Evolutionary conservation across 1,139 yeast genomes (phyloP).

Genomic region (Hansenula lynferdii): DNA sequence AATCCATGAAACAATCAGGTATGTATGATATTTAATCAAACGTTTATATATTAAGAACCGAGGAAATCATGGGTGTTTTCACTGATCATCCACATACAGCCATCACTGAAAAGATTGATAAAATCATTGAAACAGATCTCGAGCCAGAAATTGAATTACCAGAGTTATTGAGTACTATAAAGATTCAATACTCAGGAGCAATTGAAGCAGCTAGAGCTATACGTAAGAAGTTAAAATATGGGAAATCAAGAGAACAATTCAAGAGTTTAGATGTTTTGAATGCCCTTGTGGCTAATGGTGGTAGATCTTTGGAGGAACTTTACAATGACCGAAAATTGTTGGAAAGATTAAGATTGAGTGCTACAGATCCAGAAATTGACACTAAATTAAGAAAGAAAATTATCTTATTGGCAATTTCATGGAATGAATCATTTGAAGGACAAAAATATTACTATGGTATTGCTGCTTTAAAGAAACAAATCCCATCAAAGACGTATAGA

Average conservation of each 20-base stretch:
- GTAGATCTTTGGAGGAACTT: conserved; percentile 35
- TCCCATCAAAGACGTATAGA: conserved; percentile 17
- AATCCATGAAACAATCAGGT: too few species aligned
- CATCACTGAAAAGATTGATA: conserved; percentile 47
- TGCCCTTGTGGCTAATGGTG: conserved; percentile 73
- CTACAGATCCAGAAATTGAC: conserved; percentile 28
- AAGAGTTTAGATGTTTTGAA: conserved; percentile 71
- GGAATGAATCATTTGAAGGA: conserved; percentile 55
- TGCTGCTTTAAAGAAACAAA: conserved; percentile 40
- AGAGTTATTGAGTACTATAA: conserved; percentile 27
- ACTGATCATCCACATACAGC: conserved; percentile 50
- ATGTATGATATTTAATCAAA: too few species aligned
- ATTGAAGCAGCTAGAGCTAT: conserved; percentile 88
- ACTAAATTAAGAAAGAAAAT: conserved; percentile 42
- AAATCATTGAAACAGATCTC: conserved; percentile 36
- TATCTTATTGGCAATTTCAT: conserved; percentile 49
- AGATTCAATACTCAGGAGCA: conserved; percentile 36
- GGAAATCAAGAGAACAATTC: conserved; percentile 53
- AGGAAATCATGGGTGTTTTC: conserved; percentile 38
- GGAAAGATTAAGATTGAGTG: conserved; percentile 57
- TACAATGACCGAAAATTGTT: conserved; percentile 71
- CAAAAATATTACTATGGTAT: conserved; percentile 47
- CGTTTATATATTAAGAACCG: too few species aligned
- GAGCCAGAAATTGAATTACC: conserved; percentile 38
- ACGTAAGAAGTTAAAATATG: conserved; percentile 84